Evolutionary conservation across 768 basidiomycete species (phyloP).

Genomic region (Tulasnella calospora): DNA sequence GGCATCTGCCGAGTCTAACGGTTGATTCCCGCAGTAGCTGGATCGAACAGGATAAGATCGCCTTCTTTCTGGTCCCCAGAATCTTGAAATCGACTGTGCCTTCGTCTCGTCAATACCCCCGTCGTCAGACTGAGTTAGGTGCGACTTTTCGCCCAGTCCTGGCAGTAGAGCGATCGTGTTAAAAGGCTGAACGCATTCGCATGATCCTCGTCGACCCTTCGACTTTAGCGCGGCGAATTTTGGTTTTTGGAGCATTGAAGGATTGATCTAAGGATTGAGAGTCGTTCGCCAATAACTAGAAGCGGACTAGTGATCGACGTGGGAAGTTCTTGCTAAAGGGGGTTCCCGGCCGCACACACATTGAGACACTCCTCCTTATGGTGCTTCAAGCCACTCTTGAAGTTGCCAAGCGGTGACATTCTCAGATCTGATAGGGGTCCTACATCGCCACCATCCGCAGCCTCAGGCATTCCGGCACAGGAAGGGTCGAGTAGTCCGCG

Average conservation of each 20-base stretch:
- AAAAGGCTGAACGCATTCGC: not conserved
- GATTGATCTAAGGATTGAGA: not conserved
- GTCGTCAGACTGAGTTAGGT: not conserved
- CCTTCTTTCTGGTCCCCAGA: slow-evolving; percentile 36
- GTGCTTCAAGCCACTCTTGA: not conserved
- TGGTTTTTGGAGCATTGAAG: not conserved
- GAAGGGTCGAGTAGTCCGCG: not conserved
- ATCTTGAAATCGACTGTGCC: slow-evolving; percentile 28
- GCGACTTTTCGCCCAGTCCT: not conserved
- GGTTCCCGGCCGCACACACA: too few species aligned
- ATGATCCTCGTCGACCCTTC: not conserved
- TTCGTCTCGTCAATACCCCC: slow-evolving; percentile 45
- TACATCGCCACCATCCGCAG: not conserved
- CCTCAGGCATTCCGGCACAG: not conserved
- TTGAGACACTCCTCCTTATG: not conserved
- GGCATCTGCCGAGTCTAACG: slow-evolving; percentile 52
- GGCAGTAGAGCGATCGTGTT: not conserved
- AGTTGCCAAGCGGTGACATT: not conserved
- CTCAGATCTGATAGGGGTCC: not conserved
- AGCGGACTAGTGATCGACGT: not conserved
- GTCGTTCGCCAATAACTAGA: not conserved
- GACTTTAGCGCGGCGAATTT: not conserved
- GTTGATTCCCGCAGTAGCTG: slow-evolving; percentile 61
- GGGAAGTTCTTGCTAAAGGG: too few species aligned
- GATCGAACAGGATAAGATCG: slow-evolving; percentile 47